phyloP scores from a whole-genome alignment of 2,329 filamentous ascomycete species.

The Aciculosporium take region DNA sequence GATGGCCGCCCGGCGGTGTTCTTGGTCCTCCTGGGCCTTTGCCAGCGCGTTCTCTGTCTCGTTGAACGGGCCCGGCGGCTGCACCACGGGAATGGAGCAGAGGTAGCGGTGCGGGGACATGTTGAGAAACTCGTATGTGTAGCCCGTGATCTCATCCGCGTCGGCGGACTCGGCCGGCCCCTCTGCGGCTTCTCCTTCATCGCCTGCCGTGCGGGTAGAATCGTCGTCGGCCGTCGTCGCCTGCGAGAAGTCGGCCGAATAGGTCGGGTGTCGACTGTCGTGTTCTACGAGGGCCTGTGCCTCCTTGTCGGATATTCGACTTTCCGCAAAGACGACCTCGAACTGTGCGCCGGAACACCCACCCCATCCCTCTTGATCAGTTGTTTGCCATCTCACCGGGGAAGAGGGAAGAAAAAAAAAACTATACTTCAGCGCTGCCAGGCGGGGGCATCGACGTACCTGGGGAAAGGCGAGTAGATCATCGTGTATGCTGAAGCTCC shows the following conservation, averaged over 20 bases:
- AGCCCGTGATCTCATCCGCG: conserved; percentile 17
- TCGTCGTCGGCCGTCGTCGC: too few species aligned
- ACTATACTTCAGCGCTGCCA: too few species aligned
- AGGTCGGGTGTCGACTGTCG: conserved; percentile 20
- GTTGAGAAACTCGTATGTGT: conserved; percentile 57
- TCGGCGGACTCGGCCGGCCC: conserved; percentile 13
- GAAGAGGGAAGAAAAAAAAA: too few species aligned
- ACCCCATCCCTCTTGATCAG: neutral
- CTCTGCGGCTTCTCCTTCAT: neutral
- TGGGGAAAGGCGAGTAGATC: conserved; percentile 79
- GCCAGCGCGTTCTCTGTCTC: conserved; percentile 53
- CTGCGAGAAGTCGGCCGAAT: conserved; percentile 25
- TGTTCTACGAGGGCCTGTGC: conserved; percentile 46
- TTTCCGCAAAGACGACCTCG: conserved; percentile 61
- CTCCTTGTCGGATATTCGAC: conserved; percentile 56
- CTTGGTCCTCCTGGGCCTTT: conserved; percentile 63
- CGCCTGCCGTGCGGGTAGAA: too few species aligned
- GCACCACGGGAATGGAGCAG: conserved; percentile 67
- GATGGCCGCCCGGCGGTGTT: conserved; percentile 61
- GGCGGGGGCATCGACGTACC: conserved; percentile 40
- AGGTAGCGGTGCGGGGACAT: conserved; percentile 59
- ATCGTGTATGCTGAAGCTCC: conserved; percentile 70
- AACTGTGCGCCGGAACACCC: conserved; percentile 56
- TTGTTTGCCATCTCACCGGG: neutral
- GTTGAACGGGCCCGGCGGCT: conserved; percentile 40